A percentile compares a stretch with the other conserved stretches of the same genome.
Conservation (phyloP, 805 yeast species). For the Wickerhamiella musiphila region DNA sequence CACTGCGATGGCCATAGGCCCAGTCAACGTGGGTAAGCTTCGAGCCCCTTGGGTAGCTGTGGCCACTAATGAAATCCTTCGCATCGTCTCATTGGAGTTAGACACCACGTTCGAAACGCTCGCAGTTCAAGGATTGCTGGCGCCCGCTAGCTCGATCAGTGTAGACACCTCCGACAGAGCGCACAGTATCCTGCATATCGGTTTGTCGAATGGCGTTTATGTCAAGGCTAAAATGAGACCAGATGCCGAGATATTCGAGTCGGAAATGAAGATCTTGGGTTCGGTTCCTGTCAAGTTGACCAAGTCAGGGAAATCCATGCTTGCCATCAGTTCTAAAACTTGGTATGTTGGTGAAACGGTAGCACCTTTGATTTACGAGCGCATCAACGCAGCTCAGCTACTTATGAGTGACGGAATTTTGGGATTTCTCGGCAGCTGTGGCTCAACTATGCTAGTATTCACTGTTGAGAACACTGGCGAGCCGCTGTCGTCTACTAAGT, state of each 20-base stretch:
- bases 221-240: conserved; percentile 42
- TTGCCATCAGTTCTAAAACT: conserved; percentile 36
- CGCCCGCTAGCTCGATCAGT: conserved; percentile 28
- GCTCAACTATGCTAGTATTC: too few relatives aligned
- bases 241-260: conserved; percentile 43
- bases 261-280: conserved; percentile 60
- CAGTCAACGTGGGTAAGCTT: conserved; percentile 29
- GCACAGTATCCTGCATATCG: conserved; percentile 42
- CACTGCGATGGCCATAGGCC: conserved; percentile 26
- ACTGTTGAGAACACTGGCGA: too few relatives aligned
- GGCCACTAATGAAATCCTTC: conserved; percentile 52
- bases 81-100: conserved; percentile 45
- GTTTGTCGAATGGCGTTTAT: conserved; percentile 71
- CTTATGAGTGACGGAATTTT: too few relatives aligned
- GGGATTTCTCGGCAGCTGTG: too few relatives aligned
- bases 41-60: conserved; percentile 46
- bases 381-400: too few relatives aligned
- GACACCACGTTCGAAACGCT: conserved; percentile 42
- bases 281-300: conserved; percentile 40
- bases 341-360: conserved; percentile 25
- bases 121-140: conserved; percentile 48
- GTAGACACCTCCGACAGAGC: conserved; percentile 15
- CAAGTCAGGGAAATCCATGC: conserved; percentile 22
- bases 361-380: not conserved
- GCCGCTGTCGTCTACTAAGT: too few relatives aligned